Conservation (phyloP, 2,329 filamentous ascomycete species). For the Diatrype stigma region DNA sequence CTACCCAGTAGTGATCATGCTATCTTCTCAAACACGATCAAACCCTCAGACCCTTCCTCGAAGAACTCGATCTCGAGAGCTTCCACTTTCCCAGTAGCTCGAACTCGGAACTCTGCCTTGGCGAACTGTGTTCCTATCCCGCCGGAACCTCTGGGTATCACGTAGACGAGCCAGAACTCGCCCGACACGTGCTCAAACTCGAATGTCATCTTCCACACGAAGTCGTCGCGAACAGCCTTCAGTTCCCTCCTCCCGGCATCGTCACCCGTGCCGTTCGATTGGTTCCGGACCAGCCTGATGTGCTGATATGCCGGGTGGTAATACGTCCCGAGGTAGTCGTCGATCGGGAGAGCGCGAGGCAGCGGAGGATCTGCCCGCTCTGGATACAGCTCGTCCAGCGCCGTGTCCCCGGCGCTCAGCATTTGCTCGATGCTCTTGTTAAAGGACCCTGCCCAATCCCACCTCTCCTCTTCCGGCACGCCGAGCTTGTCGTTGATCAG, state of each 20-base stretch:
- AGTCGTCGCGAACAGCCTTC: conserved; percentile 22
- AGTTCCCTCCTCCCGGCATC: conserved; percentile 8
- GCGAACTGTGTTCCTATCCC: conserved; percentile 16
- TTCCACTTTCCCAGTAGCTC: conserved; percentile 23
- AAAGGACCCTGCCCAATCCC: conserved; percentile 32
- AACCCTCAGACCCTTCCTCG: conserved; percentile 25
- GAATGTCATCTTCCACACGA: conserved; percentile 28
- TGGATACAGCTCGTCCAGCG: conserved; percentile 34
- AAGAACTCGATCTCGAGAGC: conserved; percentile 27
- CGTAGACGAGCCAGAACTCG: conserved; percentile 31
- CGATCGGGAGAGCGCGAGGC: conserved; percentile 31
- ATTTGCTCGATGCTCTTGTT: conserved; percentile 9
- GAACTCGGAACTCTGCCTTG: conserved; percentile 28
- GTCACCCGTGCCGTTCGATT: neutral
- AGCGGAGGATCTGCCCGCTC: conserved; percentile 29
- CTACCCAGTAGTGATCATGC: conserved; percentile 7
- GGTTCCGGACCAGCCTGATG: conserved; percentile 16
- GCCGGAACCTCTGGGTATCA: conserved; percentile 8
- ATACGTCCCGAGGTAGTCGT: conserved; percentile 38
- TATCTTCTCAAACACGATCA: conserved; percentile 26
- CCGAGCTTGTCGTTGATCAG: conserved; percentile 37
- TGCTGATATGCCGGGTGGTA: conserved; percentile 39
- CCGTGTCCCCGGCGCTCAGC: conserved; percentile 24
- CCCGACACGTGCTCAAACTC: conserved; percentile 32
- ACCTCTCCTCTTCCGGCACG: conserved; percentile 28